These are phyloP conservation scores for Exophiala mesophila DNA, from an alignment of 2,329 filamentous ascomycete genomes.

Conservation along the genomic window DNA sequence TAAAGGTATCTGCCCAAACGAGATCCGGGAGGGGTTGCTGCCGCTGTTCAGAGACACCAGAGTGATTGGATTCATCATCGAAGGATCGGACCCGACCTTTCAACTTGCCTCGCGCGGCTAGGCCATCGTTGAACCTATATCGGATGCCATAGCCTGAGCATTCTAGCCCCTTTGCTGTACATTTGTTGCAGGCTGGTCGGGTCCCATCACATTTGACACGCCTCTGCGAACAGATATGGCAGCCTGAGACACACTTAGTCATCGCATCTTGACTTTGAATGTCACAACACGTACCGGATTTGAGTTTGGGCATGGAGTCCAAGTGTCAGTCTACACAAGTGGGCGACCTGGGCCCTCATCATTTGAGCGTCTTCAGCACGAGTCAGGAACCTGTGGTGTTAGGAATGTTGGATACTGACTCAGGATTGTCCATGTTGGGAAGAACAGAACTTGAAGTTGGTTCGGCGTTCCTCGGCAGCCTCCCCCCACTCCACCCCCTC, in stretches of 20 bases:
- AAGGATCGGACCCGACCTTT: constrained; percentile 15
- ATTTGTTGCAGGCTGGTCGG: constrained; percentile 32
- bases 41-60: too few relatives aligned
- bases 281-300: not conserved
- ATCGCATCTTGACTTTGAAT: not conserved
- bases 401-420: too few relatives aligned
- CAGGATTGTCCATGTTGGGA: too few relatives aligned
- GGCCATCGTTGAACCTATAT: constrained; percentile 29
- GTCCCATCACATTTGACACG: constrained; percentile 34
- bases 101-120: constrained; percentile 22
- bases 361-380: too few relatives aligned
- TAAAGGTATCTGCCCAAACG: not conserved
- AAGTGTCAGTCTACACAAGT: too few relatives aligned
- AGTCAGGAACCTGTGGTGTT: too few relatives aligned
- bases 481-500: too few relatives aligned
- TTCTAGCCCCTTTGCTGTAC: constrained; percentile 29
- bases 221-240: constrained; percentile 35
- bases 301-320: not conserved
- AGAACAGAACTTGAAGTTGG: too few relatives aligned
- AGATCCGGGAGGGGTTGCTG: not conserved
- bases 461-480: too few relatives aligned
- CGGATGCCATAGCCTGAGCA: constrained; percentile 31
- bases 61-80: too few relatives aligned
- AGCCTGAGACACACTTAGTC: constrained; percentile 25
- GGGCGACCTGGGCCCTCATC: too few relatives aligned